A percentile compares a stretch with the other conserved stretches of the same genome.
These are phyloP conservation scores for Colletotrichum higginsianum DNA, from an alignment of 2,329 filamentous ascomycete species.

Conservation along the genomic window DNA sequence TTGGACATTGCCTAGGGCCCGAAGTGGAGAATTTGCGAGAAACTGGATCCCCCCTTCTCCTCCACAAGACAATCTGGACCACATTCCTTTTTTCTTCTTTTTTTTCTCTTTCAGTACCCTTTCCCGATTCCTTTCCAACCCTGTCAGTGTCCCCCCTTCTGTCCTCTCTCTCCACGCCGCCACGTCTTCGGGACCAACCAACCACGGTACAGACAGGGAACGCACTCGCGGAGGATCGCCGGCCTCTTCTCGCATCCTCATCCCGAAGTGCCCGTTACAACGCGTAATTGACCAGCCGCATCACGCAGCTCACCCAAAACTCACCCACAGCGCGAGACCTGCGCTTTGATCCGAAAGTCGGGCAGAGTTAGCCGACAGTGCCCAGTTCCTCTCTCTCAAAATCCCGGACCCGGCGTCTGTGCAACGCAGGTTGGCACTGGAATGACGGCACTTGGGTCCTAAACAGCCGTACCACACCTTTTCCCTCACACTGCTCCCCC, in stretches of 20 bases:
- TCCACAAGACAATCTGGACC: neutral
- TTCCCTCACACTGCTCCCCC: neutral
- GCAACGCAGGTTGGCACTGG: neutral
- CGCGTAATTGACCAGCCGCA: neutral
- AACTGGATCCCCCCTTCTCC: neutral
- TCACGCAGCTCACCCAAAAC: neutral
- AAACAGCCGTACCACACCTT: neutral
- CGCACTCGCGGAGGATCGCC: neutral
- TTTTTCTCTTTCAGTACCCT: neutral
- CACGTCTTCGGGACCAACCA: slow-evolving; percentile 1
- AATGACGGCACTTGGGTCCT: slow-evolving; percentile 19
- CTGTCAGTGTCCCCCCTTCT: neutral
- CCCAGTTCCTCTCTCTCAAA: neutral
- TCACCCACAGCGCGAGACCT: neutral
- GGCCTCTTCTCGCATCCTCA: neutral
- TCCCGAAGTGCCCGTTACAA: neutral
- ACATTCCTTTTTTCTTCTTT: neutral
- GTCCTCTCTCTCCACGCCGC: slow-evolving; percentile 7
- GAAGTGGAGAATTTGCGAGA: neutral
- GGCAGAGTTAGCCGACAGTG: slow-evolving; percentile 6
- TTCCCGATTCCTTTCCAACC: neutral
- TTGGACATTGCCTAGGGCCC: neutral
- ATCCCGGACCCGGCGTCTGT: slow-evolving; percentile 9
- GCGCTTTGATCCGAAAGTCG: slow-evolving; percentile 4
- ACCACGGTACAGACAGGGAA: neutral